A percentile compares a stretch with the other conserved stretches of the same genome.
Evolutionary conservation across 176 grass and related monocot genomes (phyloP).

Genomic region (Luzula sylvatica): DNA sequence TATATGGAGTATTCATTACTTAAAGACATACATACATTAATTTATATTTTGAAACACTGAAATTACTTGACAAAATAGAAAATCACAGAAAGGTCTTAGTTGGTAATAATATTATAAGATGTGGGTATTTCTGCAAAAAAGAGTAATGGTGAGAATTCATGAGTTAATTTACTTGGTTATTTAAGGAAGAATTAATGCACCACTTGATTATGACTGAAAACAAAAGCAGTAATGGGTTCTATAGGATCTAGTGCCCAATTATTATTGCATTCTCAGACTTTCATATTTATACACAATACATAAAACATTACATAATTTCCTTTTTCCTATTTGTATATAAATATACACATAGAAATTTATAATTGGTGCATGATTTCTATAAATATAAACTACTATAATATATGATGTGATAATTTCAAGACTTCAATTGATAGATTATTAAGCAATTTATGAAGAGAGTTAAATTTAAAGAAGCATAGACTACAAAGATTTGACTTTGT

Average conservation of each 20-base stretch:
- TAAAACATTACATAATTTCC: too few species aligned
- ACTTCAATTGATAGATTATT: too few species aligned
- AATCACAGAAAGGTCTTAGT: background rate
- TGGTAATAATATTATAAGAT: too few species aligned
- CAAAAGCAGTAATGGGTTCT: conserved; percentile 35
- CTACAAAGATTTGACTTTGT: conserved; percentile 37
- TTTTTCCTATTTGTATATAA: too few species aligned
- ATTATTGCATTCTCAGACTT: conserved; percentile 24
- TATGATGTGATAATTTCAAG: too few species aligned
- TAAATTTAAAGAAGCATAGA: too few species aligned
- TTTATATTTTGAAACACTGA: background rate
- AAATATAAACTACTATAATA: too few species aligned
- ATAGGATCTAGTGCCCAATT: conserved; percentile 52
- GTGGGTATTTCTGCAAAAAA: too few species aligned
- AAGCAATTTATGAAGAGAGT: too few species aligned
- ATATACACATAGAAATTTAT: too few species aligned
- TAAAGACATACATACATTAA: conserved; percentile 17
- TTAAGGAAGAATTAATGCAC: conserved; percentile 24
- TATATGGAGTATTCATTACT: conserved; percentile 11
- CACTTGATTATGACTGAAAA: conserved; percentile 41
- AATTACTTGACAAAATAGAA: background rate
- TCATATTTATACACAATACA: background rate
- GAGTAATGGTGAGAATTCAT: background rate
- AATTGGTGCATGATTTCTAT: too few species aligned
- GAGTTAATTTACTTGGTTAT: conserved; percentile 16